Evolutionary conservation across 2,329 filamentous ascomycete genomes (phyloP).

Genomic region (Penicillium brevicompactum): DNA sequence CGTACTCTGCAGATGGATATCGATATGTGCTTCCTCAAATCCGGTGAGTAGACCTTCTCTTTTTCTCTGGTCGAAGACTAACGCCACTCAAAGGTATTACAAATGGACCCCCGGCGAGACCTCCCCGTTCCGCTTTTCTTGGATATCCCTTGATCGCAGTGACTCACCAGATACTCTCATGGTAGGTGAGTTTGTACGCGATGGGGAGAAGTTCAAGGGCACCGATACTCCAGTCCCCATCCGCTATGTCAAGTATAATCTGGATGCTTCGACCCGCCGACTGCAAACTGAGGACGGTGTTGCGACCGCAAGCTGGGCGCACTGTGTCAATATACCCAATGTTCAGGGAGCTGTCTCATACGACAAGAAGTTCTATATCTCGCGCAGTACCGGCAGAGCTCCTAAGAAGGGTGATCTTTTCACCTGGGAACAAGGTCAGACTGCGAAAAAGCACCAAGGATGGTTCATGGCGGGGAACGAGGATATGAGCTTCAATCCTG

Average conservation of each 20-base stretch:
- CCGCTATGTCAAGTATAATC: slow-evolving; percentile 34
- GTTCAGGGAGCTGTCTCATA: slow-evolving; percentile 39
- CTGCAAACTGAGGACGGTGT: slow-evolving; percentile 23
- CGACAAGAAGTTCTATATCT: slow-evolving; percentile 36
- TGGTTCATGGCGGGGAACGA: slow-evolving; percentile 33
- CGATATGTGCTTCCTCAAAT: slow-evolving; percentile 40
- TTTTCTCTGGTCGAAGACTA: background rate
- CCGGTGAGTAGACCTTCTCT: slow-evolving; percentile 22
- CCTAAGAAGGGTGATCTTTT: slow-evolving; percentile 34
- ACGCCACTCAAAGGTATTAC: slow-evolving; percentile 1
- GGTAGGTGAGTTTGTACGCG: slow-evolving; percentile 38
- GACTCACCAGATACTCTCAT: slow-evolving; percentile 33
- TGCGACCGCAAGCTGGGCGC: slow-evolving; percentile 31
- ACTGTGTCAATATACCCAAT: slow-evolving; percentile 34
- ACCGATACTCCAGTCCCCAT: slow-evolving; percentile 17
- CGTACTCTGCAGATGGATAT: slow-evolving; percentile 36
- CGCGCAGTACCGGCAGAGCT: slow-evolving; percentile 33
- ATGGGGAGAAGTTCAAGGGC: slow-evolving; percentile 15
- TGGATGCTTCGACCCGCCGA: slow-evolving; percentile 31
- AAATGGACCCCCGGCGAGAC: slow-evolving; percentile 11
- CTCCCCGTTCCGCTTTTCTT: slow-evolving; percentile 38
- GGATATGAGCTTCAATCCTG: slow-evolving; percentile 38
- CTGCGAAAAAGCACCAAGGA: slow-evolving; percentile 16
- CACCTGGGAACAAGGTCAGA: slow-evolving; percentile 33
- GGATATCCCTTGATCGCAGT: slow-evolving; percentile 39